Evolutionary conservation across 208 protist genomes (phyloP).

Genomic region (Trypanosoma boissoni): DNA sequence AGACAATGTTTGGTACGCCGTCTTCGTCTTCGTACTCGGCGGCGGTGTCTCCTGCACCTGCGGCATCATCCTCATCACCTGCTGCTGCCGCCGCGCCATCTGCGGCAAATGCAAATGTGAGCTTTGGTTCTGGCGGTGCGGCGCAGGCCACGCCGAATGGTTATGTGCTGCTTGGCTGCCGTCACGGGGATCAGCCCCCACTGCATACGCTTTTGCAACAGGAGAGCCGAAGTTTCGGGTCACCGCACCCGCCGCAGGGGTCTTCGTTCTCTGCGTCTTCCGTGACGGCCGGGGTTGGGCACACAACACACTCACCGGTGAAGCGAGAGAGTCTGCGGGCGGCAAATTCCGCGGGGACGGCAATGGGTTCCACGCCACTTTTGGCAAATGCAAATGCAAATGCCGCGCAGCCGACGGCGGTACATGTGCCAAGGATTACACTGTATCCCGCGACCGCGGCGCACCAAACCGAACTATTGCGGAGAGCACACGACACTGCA

Average conservation of each 20-base stretch:
- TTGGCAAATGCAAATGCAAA: no score
- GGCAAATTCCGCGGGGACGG: not conserved
- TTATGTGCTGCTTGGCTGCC: slow-evolving; percentile 25
- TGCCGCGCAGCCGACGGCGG: not conserved
- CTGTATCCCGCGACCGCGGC: not conserved
- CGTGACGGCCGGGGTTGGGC: no score
- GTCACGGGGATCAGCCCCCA: not conserved
- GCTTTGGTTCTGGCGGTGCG: not conserved
- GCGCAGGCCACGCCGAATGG: not conserved
- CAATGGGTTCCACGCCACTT: no score
- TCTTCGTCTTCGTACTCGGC: not conserved
- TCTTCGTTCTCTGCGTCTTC: no score
- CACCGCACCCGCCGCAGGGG: no score
- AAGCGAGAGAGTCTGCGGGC: no score
- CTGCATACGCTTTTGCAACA: no score
- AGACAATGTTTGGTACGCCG: slow-evolving; percentile 2
- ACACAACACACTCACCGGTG: no score
- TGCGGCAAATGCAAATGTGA: not conserved
- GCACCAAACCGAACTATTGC: not conserved
- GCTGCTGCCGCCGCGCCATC: not conserved
- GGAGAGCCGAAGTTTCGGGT: no score
- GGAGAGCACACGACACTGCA: slow-evolving; percentile 10
- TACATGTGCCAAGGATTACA: not conserved
- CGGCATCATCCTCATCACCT: slow-evolving; percentile 4
- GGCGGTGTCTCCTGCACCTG: no score